These are phyloP conservation scores for Erigeron philadelphicus DNA, from an alignment of 140 eudicot genomes.

Conservation along the genomic window DNA sequence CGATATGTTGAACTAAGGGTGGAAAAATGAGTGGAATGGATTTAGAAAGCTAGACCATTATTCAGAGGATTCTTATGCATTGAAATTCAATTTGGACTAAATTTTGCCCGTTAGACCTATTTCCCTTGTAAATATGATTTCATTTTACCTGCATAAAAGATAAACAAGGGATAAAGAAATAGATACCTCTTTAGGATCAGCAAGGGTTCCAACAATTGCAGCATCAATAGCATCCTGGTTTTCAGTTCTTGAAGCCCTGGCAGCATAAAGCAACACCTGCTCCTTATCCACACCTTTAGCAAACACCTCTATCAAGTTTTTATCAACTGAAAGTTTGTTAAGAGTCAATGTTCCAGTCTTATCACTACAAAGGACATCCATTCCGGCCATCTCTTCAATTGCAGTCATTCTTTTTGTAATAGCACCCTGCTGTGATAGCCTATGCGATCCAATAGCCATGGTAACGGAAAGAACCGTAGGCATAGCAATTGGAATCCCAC, in stretches of 20 bases:
- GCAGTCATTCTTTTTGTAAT: conserved; percentile 93
- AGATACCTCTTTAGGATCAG: conserved; percentile 67
- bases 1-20: too few species aligned
- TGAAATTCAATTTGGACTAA: too few species aligned
- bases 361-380: conserved; percentile 92
- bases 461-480: conserved; percentile 92
- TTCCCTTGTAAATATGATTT: not conserved
- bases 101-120: not conserved
- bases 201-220: conserved; percentile 74
- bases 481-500: conserved; percentile 86
- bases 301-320: conserved; percentile 62
- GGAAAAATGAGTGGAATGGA: not conserved
- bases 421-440: conserved; percentile 91
- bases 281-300: conserved; percentile 64
- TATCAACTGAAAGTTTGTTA: conserved; percentile 68
- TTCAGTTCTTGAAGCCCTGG: conserved; percentile 70
- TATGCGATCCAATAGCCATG: conserved; percentile 88
- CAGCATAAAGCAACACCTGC: conserved; percentile 57
- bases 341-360: conserved; percentile 83
- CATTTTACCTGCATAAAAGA: not conserved
- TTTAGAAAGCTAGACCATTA: not conserved
- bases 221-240: conserved; percentile 85
- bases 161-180: not conserved
- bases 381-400: conserved; percentile 93
- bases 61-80: not conserved